These are phyloP conservation scores for Ganoderma meredithae DNA, from an alignment of 1,284 basidiomycete species.

Conservation along the genomic window DNA sequence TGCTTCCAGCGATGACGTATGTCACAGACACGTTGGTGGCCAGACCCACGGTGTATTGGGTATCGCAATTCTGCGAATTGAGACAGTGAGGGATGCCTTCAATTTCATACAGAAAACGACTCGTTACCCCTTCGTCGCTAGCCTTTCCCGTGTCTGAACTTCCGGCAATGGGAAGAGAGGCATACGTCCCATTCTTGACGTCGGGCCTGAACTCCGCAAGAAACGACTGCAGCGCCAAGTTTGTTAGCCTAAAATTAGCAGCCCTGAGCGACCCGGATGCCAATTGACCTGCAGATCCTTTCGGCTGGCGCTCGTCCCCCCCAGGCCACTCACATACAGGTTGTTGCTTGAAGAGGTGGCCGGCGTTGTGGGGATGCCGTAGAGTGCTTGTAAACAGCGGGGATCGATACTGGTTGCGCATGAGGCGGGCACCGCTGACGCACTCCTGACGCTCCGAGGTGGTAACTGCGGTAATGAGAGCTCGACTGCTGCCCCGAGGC, in stretches of 20 bases:
- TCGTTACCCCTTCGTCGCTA: slow-evolving; percentile 28
- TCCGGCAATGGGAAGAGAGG: slow-evolving; percentile 11
- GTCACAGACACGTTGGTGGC: slow-evolving; percentile 51
- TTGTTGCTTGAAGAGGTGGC: slow-evolving; percentile 49
- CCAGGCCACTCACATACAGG: slow-evolving; percentile 61
- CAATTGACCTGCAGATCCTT: slow-evolving; percentile 49
- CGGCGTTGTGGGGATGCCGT: slow-evolving; percentile 55
- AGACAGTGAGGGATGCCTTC: no score
- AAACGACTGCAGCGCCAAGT: slow-evolving; percentile 49
- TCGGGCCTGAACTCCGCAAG: slow-evolving; percentile 53
- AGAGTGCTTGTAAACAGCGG: slow-evolving; percentile 57
- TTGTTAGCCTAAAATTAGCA: background rate
- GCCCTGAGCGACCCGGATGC: no score
- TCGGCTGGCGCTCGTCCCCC: slow-evolving; percentile 54
- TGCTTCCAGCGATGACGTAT: slow-evolving; percentile 27
- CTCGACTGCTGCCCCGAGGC: background rate
- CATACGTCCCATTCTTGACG: slow-evolving; percentile 38
- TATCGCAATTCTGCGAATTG: slow-evolving; percentile 53
- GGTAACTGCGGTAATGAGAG: background rate
- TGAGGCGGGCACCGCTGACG: background rate
- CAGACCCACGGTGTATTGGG: slow-evolving; percentile 69
- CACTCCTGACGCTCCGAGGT: background rate
- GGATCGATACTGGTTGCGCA: slow-evolving; percentile 49
- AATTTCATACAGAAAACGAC: background rate
- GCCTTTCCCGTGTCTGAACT: background rate